Conservation (phyloP, 371 early-diverging fungal species). For the Mucor mucedo region DNA sequence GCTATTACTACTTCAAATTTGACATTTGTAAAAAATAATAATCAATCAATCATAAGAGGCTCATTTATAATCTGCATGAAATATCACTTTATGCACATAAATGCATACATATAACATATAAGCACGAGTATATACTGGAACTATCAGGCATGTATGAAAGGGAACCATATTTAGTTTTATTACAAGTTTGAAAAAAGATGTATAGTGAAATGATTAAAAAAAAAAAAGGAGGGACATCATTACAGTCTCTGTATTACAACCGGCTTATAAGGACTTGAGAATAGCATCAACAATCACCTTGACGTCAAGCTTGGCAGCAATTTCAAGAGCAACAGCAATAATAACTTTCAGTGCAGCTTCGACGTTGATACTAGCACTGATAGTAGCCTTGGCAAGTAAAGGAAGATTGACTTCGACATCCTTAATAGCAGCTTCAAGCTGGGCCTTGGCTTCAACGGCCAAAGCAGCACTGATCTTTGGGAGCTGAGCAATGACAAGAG, state of each 20-base stretch:
- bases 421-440: slow-evolving; percentile 26
- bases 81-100: too few relatives aligned
- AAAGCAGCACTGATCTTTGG: slow-evolving; percentile 30
- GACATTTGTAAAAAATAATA: too few relatives aligned
- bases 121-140: too few relatives aligned
- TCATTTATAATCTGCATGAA: too few relatives aligned
- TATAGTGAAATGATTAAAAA: too few relatives aligned
- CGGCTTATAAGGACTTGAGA: slow-evolving; percentile 18
- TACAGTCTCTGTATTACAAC: background rate
- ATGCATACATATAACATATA: too few relatives aligned
- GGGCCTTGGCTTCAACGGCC: slow-evolving; percentile 19
- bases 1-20: too few relatives aligned
- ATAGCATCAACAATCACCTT: slow-evolving; percentile 16
- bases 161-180: too few relatives aligned
- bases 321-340: slow-evolving; percentile 17
- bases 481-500: slow-evolving; percentile 27
- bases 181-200: too few relatives aligned
- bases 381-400: slow-evolving; percentile 7
- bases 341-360: slow-evolving; percentile 12
- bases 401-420: slow-evolving; percentile 29
- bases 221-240: too few relatives aligned
- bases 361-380: slow-evolving; percentile 17
- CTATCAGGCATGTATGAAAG: too few relatives aligned
- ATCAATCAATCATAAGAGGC: too few relatives aligned
- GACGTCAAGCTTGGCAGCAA: slow-evolving; percentile 18